Conservation (phyloP, 2,329 filamentous ascomycete species). For the Chrysoporthe cubensis region DNA sequence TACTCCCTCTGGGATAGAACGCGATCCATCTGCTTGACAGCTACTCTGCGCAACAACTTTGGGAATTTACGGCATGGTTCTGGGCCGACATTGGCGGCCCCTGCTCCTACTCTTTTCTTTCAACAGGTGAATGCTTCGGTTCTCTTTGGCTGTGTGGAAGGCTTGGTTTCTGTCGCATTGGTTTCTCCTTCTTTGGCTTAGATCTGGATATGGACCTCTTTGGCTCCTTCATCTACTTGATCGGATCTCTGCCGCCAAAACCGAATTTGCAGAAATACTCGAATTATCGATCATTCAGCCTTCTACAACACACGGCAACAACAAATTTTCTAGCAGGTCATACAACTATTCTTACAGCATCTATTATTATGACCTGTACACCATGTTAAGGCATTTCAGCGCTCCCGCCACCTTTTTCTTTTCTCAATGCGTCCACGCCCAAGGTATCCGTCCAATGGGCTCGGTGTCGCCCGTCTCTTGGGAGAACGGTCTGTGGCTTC, state of each 20-base stretch:
- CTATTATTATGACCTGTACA: constrained; percentile 25
- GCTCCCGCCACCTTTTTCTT: not conserved
- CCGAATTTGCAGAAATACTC: constrained; percentile 3
- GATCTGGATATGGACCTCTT: constrained; percentile 11
- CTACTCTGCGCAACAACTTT: constrained; percentile 6
- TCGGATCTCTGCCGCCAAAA: constrained; percentile 9
- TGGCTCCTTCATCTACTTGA: constrained; percentile 16
- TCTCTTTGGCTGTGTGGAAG: not conserved
- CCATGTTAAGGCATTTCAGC: constrained; percentile 2
- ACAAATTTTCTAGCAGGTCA: constrained; percentile 21
- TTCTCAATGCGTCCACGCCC: constrained; percentile 9
- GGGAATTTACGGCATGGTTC: constrained; percentile 1
- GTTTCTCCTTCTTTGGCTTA: constrained; percentile 4
- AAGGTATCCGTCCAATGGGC: not conserved
- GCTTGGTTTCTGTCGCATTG: constrained; percentile 4
- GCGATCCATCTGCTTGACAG: constrained; percentile 13
- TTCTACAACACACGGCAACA: constrained; percentile 15
- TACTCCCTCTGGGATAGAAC: constrained; percentile 13
- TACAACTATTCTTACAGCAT: constrained; percentile 26
- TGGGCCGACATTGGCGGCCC: not conserved
- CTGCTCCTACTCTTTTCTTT: constrained; percentile 13
- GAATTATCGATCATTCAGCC: not conserved
- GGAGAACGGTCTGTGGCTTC: constrained; percentile 17
- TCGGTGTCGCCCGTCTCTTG: constrained; percentile 5
- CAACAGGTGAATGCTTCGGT: constrained; percentile 1